These are phyloP conservation scores for Styphnolobium japonicum DNA, from an alignment of 306 rosid genomes.

Conservation along the genomic window DNA sequence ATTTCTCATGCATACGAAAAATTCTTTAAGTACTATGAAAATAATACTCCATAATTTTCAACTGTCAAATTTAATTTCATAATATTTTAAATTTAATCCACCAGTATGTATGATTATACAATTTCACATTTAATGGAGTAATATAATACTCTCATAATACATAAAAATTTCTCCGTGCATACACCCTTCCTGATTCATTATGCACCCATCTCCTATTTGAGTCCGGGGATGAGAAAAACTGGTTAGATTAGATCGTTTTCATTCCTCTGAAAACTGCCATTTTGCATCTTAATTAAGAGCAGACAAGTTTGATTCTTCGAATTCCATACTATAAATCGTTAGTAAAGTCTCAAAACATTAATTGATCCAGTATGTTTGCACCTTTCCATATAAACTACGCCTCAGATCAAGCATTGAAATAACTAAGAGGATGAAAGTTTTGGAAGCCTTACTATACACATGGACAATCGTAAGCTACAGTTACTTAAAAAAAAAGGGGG, in stretches of 20 bases:
- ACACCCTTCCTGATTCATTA: not conserved
- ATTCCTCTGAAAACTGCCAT: not conserved
- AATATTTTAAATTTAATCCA: too few species aligned
- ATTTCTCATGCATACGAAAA: too few species aligned
- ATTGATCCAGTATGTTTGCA: not conserved
- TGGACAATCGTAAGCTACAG: not conserved
- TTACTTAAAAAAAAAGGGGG: not conserved
- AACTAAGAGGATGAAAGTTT: not conserved
- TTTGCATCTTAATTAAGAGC: not conserved
- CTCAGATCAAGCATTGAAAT: not conserved
- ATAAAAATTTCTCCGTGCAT: too few species aligned
- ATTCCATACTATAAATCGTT: not conserved
- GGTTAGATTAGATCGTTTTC: not conserved
- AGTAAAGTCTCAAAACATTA: not conserved
- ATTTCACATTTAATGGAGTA: too few species aligned
- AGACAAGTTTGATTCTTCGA: not conserved
- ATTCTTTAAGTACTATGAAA: too few species aligned
- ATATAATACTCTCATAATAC: too few species aligned
- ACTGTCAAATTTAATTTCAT: too few species aligned
- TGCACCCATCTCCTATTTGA: not conserved
- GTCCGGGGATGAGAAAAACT: not conserved
- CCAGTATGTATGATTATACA: too few species aligned
- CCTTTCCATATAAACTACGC: not conserved
- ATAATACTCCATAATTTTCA: too few species aligned
- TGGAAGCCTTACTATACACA: constrained; percentile 26